Evolutionary conservation across 176 grass and related monocot species (phyloP).

Genomic region (Avena atlantica): DNA sequence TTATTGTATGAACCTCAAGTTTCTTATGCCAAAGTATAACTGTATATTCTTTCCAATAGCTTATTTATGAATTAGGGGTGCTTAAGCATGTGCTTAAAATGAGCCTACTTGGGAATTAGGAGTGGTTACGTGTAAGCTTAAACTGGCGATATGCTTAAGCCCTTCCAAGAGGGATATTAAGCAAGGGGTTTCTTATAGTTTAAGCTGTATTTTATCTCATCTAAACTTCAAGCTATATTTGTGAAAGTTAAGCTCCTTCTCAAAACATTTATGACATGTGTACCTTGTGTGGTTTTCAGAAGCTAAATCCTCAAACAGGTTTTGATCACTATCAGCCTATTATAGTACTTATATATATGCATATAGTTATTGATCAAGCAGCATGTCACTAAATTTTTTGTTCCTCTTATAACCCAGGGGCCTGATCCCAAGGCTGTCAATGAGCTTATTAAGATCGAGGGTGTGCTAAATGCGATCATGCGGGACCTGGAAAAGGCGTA

Average conservation of each 20-base stretch:
- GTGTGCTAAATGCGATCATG: conserved; percentile 64
- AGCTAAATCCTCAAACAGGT: neutral
- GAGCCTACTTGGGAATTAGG: neutral
- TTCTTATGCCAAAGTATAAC: conserved; percentile 17
- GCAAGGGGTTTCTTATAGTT: conserved; percentile 1
- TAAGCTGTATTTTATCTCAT: neutral
- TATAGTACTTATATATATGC: conserved; percentile 20
- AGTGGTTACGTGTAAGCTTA: neutral
- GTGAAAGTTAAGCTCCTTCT: conserved; percentile 12
- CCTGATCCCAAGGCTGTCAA: conserved; percentile 79
- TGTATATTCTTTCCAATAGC: neutral
- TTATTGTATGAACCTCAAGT: neutral
- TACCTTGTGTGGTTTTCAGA: conserved; percentile 6
- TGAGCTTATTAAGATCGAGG: conserved; percentile 78
- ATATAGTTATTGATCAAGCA: neutral
- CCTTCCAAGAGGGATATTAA: neutral
- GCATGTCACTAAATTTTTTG: conserved; percentile 29
- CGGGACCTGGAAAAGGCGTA: conserved; percentile 78
- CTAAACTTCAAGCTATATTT: conserved; percentile 10
- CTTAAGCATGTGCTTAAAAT: neutral
- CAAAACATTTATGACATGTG: neutral
- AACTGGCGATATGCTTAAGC: neutral
- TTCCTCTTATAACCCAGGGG: conserved; percentile 62
- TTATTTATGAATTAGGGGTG: neutral
- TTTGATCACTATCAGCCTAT: conserved; percentile 11